Evolutionary conservation across 2,329 filamentous ascomycete genomes (phyloP), one percentile per base, ranked within the genome.

Genomic region (Colletotrichum viniferum): DNA sequence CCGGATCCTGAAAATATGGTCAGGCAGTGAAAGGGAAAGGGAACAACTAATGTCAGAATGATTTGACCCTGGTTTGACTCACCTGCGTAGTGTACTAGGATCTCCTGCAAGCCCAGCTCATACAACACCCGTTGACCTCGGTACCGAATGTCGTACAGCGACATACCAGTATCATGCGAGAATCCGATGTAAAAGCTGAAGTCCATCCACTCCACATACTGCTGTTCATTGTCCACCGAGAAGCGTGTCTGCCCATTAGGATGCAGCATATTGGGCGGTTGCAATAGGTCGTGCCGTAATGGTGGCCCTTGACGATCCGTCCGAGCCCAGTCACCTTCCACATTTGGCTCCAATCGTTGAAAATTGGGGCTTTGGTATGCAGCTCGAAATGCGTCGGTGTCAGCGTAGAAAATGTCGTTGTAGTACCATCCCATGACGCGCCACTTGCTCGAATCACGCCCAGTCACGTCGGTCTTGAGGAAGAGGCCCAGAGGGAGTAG

Each of bases 61-160:
- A 38, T 18, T 18, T 18, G 4, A 18, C 36, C 18, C 16, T 43
- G 38, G 16, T 18, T 38, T n/a, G 18, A n/a, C 38, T 84, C 85
- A 7, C 87, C 93, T 4, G 87, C 92, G 77, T 94, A 95, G 0
- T 92, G 92, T 0, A 94, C 92, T 18, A 90, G 80, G 0, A 89
- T 89, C 80, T 92, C 89, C 79, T 91, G 87, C 0, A 92, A 81
- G 4, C 87, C 86, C 2, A 92, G 82, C 78, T 92, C 90, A 71
- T 91, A 92, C 13, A 92, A 81, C 10, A 92, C 80, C 6, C 88
- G 83, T 73, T 90, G 84, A 21, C 88, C 88, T 77, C 90, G 88
- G 83, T 87, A 90, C n/a, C 84, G 82, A 61, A 92, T 86, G 73
- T 92, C 86, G 78, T 87, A 87, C 1, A 92, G 81, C 1, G 84